These are phyloP conservation scores for Themeda triandra DNA, from an alignment of 176 grass and related monocot genomes.

Conservation along the genomic window DNA sequence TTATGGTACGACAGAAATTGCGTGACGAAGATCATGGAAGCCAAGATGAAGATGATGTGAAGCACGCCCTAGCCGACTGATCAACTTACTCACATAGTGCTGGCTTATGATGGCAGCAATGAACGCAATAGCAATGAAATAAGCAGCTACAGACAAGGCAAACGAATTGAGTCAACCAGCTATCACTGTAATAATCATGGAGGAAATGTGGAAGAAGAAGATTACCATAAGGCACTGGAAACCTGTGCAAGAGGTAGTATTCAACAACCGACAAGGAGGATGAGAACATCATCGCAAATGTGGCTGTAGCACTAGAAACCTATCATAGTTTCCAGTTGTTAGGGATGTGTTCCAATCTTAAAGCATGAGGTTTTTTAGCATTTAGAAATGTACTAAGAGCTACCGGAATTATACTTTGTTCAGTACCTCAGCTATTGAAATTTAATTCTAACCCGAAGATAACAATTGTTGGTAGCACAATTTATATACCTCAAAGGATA, in stretches of 20 bases:
- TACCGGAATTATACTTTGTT: too few species aligned
- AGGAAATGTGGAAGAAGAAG: too few species aligned
- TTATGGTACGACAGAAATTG: slow-evolving; percentile 35
- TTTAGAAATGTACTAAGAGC: too few species aligned
- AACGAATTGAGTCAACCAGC: too few species aligned
- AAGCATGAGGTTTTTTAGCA: too few species aligned
- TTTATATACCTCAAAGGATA: not conserved
- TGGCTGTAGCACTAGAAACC: slow-evolving; percentile 85
- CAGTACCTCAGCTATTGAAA: too few species aligned
- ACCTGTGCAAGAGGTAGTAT: slow-evolving; percentile 69
- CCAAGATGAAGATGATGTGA: slow-evolving; percentile 69
- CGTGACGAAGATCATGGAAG: slow-evolving; percentile 66
- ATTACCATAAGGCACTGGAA: slow-evolving; percentile 69
- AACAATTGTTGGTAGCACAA: too few species aligned
- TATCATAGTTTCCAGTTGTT: not conserved
- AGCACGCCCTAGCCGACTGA: slow-evolving; percentile 53
- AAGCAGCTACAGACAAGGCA: slow-evolving; percentile 28
- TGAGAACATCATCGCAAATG: slow-evolving; percentile 92
- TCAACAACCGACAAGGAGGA: slow-evolving; percentile 75
- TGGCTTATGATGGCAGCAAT: slow-evolving; percentile 49
- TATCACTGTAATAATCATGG: too few species aligned
- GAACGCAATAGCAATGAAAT: slow-evolving; percentile 36
- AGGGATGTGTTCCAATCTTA: too few species aligned
- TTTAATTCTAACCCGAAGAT: too few species aligned
- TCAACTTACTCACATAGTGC: slow-evolving; percentile 44